Base-by-base conservation (phyloP, 108 stramenopile species). In the Nannochloropsis gaditana region DNA sequence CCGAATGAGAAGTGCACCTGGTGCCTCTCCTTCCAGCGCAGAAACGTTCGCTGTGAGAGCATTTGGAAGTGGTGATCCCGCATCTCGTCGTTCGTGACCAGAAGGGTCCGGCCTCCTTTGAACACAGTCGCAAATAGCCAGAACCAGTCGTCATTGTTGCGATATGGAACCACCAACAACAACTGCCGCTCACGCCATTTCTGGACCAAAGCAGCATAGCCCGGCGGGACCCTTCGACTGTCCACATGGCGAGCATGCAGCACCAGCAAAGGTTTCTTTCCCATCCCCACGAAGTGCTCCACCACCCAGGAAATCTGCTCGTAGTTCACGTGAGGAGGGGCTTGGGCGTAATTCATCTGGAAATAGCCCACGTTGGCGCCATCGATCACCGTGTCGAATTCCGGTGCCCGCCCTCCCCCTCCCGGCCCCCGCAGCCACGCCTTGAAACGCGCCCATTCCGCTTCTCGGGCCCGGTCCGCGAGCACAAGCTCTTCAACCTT, bases 101-200 rank as follows among this genome's bases (percentile, higher is more conserved):
- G 95, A 81, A 95, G 84, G 10, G 93, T 90, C 21, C 80, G n/a
- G 31, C 87, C 87, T 10, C 87, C 87, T 5, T 44, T 47, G 84
- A 59, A 84, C 82, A 84, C 84, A 9, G 87, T 84, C 21, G 96
- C 96, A 84, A 96, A 96, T 88, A 99, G 93, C 98, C 97, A 98
- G 88, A 95, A 99, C 96, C 97, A 97, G 92, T 99, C 99, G 92
- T 99, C 99, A 84, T 99, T 99, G 91, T 93, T 94, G 15, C 83
- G 41, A 10, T 43, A 41, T 3, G 84, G 84, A 17, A 45, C 83
- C 0, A 44, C 59, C 83, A 83, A 80, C 44, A 84, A 83, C 21
- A 84, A 21, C 31, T 9, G 9, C 19, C 43, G 19, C 2, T 88
- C 80, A 5, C 44, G 43, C 81, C 85, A 88, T 80, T n/a, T 41